Evolutionary conservation across 1,284 basidiomycete species (phyloP).

Genomic region (Mrakiaceae sp.): DNA sequence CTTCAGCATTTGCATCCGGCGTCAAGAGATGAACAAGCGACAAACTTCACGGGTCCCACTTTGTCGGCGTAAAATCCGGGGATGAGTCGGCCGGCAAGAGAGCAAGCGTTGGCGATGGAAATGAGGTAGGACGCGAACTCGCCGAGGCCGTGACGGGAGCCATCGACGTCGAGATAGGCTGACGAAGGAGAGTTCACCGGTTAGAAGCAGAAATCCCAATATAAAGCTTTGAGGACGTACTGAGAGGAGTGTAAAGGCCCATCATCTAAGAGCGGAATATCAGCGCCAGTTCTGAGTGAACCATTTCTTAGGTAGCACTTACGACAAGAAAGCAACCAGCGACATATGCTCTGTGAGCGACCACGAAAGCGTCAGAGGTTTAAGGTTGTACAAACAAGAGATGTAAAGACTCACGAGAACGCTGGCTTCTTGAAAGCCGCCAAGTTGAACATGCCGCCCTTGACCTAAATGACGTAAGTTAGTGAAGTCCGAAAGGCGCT

Average conservation of each 20-base stretch:
- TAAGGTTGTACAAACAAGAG: not conserved
- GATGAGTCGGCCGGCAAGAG: constrained; percentile 26
- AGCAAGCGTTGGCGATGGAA: constrained; percentile 16
- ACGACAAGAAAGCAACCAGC: constrained; percentile 14
- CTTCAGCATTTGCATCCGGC: not conserved
- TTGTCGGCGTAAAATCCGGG: constrained; percentile 25
- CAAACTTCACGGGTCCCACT: not conserved
- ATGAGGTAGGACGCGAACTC: constrained; percentile 7
- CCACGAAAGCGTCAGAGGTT: not conserved
- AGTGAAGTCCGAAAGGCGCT: too few species aligned
- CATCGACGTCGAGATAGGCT: constrained; percentile 8
- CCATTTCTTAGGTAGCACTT: constrained; percentile 5
- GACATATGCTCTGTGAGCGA: constrained; percentile 1
- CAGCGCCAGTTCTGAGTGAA: not conserved
- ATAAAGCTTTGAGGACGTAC: not conserved
- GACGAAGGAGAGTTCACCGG: not conserved
- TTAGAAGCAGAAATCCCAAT: not conserved
- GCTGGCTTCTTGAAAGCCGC: constrained; percentile 5
- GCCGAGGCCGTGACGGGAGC: not conserved
- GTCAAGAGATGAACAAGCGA: too few species aligned
- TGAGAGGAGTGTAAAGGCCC: constrained; percentile 4
- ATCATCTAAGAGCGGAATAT: not conserved
- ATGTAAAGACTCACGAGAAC: not conserved
- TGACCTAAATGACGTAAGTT: not conserved
- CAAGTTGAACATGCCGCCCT: constrained; percentile 20